phyloP scores from a whole-genome alignment of 495 filamentous ascomycete genomes.

The Tuber brumale region DNA sequence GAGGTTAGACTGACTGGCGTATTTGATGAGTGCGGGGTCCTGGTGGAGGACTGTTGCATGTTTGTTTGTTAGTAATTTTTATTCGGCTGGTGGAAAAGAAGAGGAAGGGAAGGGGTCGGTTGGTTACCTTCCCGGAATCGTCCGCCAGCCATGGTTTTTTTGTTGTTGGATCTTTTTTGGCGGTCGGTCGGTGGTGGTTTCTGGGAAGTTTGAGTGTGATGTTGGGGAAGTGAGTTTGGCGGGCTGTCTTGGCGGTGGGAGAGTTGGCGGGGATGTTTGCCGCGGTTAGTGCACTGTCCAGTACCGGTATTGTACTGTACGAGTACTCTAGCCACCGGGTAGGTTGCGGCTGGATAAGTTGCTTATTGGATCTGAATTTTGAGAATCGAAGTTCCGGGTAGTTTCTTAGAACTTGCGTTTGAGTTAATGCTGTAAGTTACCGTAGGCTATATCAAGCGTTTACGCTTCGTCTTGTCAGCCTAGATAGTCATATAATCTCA shows the following conservation, averaged over 20 bases:
- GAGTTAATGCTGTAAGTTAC: neutral
- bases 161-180: neutral
- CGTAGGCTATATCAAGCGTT: neutral
- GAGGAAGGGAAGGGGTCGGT: neutral
- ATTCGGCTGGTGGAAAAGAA: neutral
- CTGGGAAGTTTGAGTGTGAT: neutral
- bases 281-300: no score
- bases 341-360: neutral
- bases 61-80: neutral
- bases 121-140: neutral
- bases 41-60: conserved; percentile 50
- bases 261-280: neutral
- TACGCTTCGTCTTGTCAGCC: rapidly evolving
- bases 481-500: neutral
- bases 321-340: neutral
- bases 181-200: neutral
- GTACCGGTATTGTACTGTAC: no score
- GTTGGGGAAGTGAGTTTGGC: neutral
- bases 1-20: conserved; percentile 55
- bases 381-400: neutral
- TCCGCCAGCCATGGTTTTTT: neutral
- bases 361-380: neutral
- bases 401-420: neutral
- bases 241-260: neutral
- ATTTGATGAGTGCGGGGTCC: conserved; percentile 74